Conservation (phyloP, 257 asterid genomes). For the Verbascum thapsus region DNA sequence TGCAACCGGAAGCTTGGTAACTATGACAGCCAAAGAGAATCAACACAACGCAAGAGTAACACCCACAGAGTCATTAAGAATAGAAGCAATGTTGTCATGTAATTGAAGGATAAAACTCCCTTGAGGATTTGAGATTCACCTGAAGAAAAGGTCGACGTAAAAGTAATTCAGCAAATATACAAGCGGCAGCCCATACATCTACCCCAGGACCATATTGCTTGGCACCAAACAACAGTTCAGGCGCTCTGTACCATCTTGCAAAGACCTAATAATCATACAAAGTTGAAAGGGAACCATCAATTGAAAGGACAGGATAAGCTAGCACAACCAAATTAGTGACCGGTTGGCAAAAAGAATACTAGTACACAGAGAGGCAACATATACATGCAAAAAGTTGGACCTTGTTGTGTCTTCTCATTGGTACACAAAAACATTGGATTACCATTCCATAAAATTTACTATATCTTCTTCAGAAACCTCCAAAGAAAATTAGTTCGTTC, state of each 20-base stretch:
- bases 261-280: conserved; percentile 60
- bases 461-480: not conserved
- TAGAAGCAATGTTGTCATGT: not conserved
- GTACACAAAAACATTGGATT: not conserved
- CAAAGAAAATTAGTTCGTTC: not conserved
- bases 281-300: conserved; percentile 29
- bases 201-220: conserved; percentile 99
- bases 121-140: conserved; percentile 47
- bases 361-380: conserved; percentile 9
- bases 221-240: conserved; percentile 96
- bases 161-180: conserved; percentile 96
- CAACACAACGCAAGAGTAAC: not conserved
- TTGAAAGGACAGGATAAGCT: conserved; percentile 11
- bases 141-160: conserved; percentile 90
- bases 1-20: not conserved
- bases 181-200: conserved; percentile 99
- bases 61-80: conserved; percentile 1
- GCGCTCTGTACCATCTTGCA: conserved; percentile 99
- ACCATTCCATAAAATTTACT: too few species aligned
- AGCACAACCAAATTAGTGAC: conserved; percentile 14
- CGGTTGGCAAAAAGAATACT: conserved; percentile 11
- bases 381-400: not conserved
- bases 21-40: not conserved
- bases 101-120: conserved; percentile 12
- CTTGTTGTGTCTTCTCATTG: not conserved